Evolutionary conservation across 345 rosid genomes (phyloP).

Genomic region (Pelargonium nanum): DNA sequence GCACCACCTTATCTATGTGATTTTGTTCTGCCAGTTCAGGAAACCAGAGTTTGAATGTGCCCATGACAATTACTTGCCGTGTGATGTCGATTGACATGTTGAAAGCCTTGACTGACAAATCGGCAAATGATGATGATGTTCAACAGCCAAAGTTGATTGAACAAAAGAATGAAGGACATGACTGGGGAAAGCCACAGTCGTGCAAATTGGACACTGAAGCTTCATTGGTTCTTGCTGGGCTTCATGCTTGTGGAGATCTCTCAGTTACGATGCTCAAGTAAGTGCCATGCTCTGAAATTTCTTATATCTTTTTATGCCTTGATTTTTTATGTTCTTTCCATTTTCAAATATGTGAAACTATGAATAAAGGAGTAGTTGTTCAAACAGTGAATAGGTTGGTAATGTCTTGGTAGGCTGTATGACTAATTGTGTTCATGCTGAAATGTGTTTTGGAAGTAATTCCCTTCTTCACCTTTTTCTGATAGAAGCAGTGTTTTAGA

Average conservation of each 20-base stretch:
- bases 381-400: no score
- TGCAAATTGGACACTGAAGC: conserved; percentile 15
- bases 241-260: conserved; percentile 97
- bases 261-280: conserved; percentile 85
- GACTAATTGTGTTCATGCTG: no score
- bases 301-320: background rate
- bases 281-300: conserved; percentile 19
- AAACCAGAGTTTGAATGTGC: conserved; percentile 38
- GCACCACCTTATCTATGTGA: background rate
- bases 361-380: no score
- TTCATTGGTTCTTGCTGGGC: conserved; percentile 79
- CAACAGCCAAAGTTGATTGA: conserved; percentile 17
- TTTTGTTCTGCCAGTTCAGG: conserved; percentile 50
- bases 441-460: no score
- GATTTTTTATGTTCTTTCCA: no score
- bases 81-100: conserved; percentile 56
- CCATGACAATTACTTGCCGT: conserved; percentile 59
- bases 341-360: no score
- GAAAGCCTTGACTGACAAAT: conserved; percentile 38
- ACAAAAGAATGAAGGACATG: conserved; percentile 11
- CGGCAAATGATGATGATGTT: conserved; percentile 20
- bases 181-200: conserved; percentile 15
- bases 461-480: no score
- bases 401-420: no score
- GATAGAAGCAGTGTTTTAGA: no score